phyloP scores from a whole-genome alignment of 2,329 filamentous ascomycete genomes.

The Exserohilum rostratum region DNA sequence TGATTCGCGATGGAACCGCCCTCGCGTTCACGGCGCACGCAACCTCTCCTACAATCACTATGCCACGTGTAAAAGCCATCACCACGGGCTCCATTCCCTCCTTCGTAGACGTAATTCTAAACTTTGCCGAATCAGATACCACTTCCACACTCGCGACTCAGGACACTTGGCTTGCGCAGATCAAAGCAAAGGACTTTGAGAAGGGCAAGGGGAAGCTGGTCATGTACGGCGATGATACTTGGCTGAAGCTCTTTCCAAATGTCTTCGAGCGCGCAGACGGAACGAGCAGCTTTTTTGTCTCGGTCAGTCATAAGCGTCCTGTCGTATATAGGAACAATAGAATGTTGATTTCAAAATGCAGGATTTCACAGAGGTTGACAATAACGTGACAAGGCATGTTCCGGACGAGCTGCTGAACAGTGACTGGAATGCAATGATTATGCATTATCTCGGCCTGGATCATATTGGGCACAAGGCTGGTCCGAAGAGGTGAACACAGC shows the following conservation, averaged over 20 bases:
- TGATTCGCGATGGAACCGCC: constrained; percentile 82
- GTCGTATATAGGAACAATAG: constrained; percentile 43
- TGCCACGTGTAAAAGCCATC: constrained; percentile 96
- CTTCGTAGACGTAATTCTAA: constrained; percentile 94
- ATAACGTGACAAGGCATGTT: constrained; percentile 94
- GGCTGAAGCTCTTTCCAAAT: constrained; percentile 92
- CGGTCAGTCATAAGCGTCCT: constrained; percentile 64
- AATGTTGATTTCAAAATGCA: constrained; percentile 50
- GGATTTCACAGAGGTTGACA: constrained; percentile 98
- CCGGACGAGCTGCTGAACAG: constrained; percentile 72
- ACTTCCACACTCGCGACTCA: constrained; percentile 85
- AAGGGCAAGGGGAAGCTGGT: constrained; percentile 67
- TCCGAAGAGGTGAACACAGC: constrained; percentile 69
- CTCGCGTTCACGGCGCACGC: constrained; percentile 95
- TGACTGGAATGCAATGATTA: constrained; percentile 92
- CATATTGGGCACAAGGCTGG: constrained; percentile 98
- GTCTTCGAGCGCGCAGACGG: constrained; percentile 88
- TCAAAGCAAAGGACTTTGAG: constrained; percentile 66
- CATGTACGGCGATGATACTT: constrained; percentile 98
- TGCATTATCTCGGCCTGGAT: constrained; percentile 95
- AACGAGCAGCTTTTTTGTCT: constrained; percentile 97
- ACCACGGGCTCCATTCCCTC: constrained; percentile 98
- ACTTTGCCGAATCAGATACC: constrained; percentile 93
- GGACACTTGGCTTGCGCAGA: constrained; percentile 95
- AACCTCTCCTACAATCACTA: constrained; percentile 95